Conservation (phyloP, 1,284 basidiomycete genomes). For the Irpex rosettiformis region DNA sequence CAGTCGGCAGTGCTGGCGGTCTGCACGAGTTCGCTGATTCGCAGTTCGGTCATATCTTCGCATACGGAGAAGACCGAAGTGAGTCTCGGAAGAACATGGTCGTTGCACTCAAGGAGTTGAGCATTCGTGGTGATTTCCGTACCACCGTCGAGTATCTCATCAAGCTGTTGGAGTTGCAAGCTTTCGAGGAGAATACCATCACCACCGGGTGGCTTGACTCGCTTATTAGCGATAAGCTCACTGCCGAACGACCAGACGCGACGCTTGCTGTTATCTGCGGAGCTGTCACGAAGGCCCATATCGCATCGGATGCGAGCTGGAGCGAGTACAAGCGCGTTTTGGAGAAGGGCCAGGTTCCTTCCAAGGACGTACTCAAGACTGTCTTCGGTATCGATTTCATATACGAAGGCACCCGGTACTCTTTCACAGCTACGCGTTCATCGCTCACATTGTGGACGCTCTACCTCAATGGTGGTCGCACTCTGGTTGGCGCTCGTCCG, state of each 20-base stretch:
- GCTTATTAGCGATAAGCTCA: conserved; percentile 93
- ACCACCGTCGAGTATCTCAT: conserved; percentile 99
- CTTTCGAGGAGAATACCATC: conserved; percentile 96
- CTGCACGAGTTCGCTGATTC: conserved; percentile 99
- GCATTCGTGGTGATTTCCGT: conserved; percentile 98
- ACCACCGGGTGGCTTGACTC: conserved; percentile 99
- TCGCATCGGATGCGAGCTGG: conserved; percentile 88
- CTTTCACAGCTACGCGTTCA: conserved; percentile 93
- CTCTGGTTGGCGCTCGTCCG: conserved; percentile 85
- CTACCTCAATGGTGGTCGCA: conserved; percentile 93
- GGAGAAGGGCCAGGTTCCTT: conserved; percentile 97
- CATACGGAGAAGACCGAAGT: conserved; percentile 94
- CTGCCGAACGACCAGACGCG: conserved; percentile 92
- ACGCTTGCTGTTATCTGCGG: conserved; percentile 95
- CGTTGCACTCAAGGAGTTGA: conserved; percentile 96
- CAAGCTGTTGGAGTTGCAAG: conserved; percentile 94
- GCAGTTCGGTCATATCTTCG: conserved; percentile 99
- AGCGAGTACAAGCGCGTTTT: conserved; percentile 93
- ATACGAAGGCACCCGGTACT: conserved; percentile 95
- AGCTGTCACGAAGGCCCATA: conserved; percentile 88
- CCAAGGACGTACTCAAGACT: conserved; percentile 93
- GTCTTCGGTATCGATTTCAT: conserved; percentile 98
- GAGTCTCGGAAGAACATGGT: conserved; percentile 99
- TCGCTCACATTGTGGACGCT: conserved; percentile 89
- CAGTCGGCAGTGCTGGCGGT: conserved; percentile 92